A percentile compares a stretch with the other conserved stretches of the same genome.
phyloP scores from a whole-genome alignment of 2,329 filamentous ascomycete genomes.

The Basipetospora sp. region DNA sequence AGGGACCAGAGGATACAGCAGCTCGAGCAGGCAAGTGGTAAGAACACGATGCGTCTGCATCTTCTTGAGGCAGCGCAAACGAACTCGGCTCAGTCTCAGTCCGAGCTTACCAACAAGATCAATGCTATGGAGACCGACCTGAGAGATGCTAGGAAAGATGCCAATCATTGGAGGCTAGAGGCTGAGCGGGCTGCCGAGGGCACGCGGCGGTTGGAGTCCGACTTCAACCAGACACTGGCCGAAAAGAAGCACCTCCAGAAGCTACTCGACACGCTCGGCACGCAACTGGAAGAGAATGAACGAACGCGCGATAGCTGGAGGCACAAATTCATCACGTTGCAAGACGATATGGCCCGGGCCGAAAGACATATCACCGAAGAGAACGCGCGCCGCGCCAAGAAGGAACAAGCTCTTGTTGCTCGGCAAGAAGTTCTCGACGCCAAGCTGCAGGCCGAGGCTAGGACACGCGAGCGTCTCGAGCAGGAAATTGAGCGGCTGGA shows the following conservation, averaged over 20 bases:
- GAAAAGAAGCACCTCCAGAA: conserved; percentile 62
- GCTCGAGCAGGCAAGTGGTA: conserved; percentile 39
- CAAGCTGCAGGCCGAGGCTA: conserved; percentile 59
- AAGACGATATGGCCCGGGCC: conserved; percentile 71
- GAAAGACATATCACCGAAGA: conserved; percentile 70
- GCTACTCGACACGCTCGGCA: conserved; percentile 57
- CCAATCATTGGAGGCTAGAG: conserved; percentile 46
- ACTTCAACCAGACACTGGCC: conserved; percentile 32
- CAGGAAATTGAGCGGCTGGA: conserved; percentile 52
- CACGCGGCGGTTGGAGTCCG: conserved; percentile 32
- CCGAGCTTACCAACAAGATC: conserved; percentile 41
- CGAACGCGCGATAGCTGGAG: conserved; percentile 73
- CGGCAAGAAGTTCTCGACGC: conserved; percentile 68
- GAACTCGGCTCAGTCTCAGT: conserved; percentile 37
- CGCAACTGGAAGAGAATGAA: conserved; percentile 74
- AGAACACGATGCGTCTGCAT: conserved; percentile 46
- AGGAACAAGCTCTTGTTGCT: conserved; percentile 64
- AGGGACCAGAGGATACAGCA: conserved; percentile 51
- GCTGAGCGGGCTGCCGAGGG: conserved; percentile 43
- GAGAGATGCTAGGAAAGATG: conserved; percentile 39
- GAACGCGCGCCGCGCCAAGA: conserved; percentile 62
- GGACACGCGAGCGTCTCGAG: conserved; percentile 52
- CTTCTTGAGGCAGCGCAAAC: conserved; percentile 53
- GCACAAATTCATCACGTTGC: conserved; percentile 67
- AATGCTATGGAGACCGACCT: conserved; percentile 40